Evolutionary conservation across 192 early-diverging fungal species (phyloP), one percentile per base, ranked within the genome.

Genomic region (Spizellomyces punctatus): DNA sequence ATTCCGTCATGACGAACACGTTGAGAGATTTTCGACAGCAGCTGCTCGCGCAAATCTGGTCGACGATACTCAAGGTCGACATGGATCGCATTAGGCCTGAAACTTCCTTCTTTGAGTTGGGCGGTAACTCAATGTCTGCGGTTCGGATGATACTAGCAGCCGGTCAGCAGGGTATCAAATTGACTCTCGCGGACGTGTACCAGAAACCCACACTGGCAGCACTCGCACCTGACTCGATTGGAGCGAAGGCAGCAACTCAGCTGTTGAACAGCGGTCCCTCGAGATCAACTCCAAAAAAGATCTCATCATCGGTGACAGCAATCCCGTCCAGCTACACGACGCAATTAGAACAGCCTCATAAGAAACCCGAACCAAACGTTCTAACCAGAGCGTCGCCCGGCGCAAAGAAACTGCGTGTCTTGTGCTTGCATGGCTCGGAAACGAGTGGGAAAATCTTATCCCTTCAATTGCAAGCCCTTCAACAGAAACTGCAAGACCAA

Each of bases 21-120:
- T n/a, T n/a, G n/a, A n/a, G n/a, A n/a, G 63, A 67, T 67, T 12
- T 19, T 2, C 50, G 14, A 58, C 56, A 69, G 58, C 27, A 59
- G 57, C 7, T n/a, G 10, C 67, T 69, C 16, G 45, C 45, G 16
- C 54, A 60, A 17, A 58, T 69, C 27, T 69, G 67, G 67, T 21
- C 56, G 7, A 17, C 54, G 8, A 21, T 69, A 10, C 45, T 69
- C 10, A 10, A 36, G 43, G 60, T 27, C 10, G 54, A 59, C 8
- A 42, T 12, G 16, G 19, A 36, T 0, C 54, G 17, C 10, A 58
- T 60, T 19, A 12, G 21, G 2, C 17, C 27, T 61, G 56, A 69
- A 42, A 52, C 10, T 22, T 63, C 69, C n/a, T 82, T 82, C 67
- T 81, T 82, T 58, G 76, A 78, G 17, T 63, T 81, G 4, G 81